Base-by-base conservation (phyloP, 768 basidiomycete genomes). In the Phanerochaete sordida region DNA sequence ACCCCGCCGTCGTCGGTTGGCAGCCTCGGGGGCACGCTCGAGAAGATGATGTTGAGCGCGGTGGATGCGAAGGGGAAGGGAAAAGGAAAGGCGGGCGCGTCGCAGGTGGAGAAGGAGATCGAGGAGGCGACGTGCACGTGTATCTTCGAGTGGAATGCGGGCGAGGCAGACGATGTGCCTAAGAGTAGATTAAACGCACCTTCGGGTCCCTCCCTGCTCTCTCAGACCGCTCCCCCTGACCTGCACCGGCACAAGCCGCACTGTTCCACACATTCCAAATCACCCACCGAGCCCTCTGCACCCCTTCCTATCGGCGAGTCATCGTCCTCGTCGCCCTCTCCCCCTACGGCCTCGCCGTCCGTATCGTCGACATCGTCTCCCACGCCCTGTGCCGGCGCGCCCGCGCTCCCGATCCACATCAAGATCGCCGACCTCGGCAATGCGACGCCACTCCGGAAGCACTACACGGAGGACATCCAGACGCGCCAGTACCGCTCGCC, bases 391-490 rank as follows among this genome's bases (percentile, higher is more conserved):
- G n/a, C 59, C 37, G 44, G 44, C 16, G 26, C 43, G 31, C 56
- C 56, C 30, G 15, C 33, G 28, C 80, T 79, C 19, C 82, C 83
- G 2, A 86, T 97, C 65, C 86, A 83, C 21, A 83, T 97, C 69
- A 96, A 97, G 80, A 95, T 97, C 62, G 94, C 94, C 30, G 94
- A 97, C 76, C 77, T 97, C 46, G 94, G 94, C 26, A 97, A 97
- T 70, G 95, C 94, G 26, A 95, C 94, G 35, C 94, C 93, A 16
- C 87, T 91, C n/a, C 87, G 77, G 65, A 86, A 87, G 67, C 93
- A 96, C 71, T 97, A 85, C 71, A 96, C 94, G 9, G 94, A 95
- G 68, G 94, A 95, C 70, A 96, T 95, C 64, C 95, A 96, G 75
- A 97, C 94, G n/a, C 84, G 94, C 45, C 94, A 96, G 70, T 97